Evolutionary conservation across 106 monocot species (phyloP), one percentile per base, ranked within the genome.

Genomic region (Dendrobium nobile): DNA sequence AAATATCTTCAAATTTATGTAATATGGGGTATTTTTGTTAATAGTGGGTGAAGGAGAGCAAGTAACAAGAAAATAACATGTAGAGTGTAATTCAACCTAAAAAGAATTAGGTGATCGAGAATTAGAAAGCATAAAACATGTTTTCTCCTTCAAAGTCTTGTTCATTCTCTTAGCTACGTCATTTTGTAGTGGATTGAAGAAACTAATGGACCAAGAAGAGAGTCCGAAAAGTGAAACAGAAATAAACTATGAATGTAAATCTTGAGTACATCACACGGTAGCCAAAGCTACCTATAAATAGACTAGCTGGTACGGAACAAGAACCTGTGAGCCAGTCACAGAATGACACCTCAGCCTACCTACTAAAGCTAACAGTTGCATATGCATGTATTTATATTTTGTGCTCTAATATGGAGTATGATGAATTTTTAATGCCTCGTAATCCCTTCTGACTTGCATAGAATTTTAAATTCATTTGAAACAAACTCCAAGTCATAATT

Each of bases 161-260:
- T 72, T 72, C 33, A 72, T 72, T 28, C 28, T 22, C 15, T 54
- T 24, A 54, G 26, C 2, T 7, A 77, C 26, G 10, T 4, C 15
- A 17, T 77, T 77, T 13, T 77, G 54, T 33, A 58, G 19, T 78
- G 9, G n/a, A n/a, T n/a, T n/a, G n/a, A n/a, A n/a, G n/a, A n/a
- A n/a, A n/a, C n/a, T n/a, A n/a, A n/a, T n/a, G n/a, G n/a, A n/a
- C n/a, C n/a, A n/a, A n/a, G n/a, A n/a, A n/a, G n/a, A n/a, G n/a
- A n/a, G n/a, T n/a, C n/a, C n/a, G n/a, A n/a, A n/a, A n/a, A n/a
- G n/a, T n/a, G n/a, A n/a, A n/a, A n/a, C n/a, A n/a, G n/a, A n/a
- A n/a, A n/a, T n/a, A n/a, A n/a, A n/a, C n/a, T n/a, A n/a, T n/a
- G n/a, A n/a, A n/a, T n/a, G n/a, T n/a, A n/a, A n/a, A n/a, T n/a